Conservation (phyloP, 176 grass and related monocot species). For the Tillandsia leiboldiana region DNA sequence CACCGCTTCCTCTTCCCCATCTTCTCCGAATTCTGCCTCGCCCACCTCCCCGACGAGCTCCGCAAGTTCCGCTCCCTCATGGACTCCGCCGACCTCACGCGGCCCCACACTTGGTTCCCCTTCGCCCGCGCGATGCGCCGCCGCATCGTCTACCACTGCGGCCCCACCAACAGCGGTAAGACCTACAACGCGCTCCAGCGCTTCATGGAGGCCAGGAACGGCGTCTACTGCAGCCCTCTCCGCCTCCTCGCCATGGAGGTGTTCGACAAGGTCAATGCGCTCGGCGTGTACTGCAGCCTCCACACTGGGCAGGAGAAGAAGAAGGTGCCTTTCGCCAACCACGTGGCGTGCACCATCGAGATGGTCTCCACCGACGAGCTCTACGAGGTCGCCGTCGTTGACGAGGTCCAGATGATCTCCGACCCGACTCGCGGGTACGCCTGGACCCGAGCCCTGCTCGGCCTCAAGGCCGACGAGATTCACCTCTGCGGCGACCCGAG, state of each 20-base stretch:
- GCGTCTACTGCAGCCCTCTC: slow-evolving; percentile 87
- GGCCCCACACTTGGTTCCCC: slow-evolving; percentile 81
- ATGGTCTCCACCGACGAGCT: slow-evolving; percentile 69
- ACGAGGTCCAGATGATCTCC: slow-evolving; percentile 94
- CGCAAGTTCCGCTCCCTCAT: slow-evolving; percentile 34
- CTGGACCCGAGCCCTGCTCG: slow-evolving; percentile 78
- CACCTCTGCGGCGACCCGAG: slow-evolving; percentile 94
- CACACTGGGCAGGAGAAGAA: slow-evolving; percentile 89
- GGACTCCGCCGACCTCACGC: slow-evolving; percentile 67
- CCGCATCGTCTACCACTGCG: slow-evolving; percentile 75
- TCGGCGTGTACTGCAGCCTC: slow-evolving; percentile 81
- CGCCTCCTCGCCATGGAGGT: slow-evolving; percentile 97
- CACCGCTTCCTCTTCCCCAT: slow-evolving; percentile 66
- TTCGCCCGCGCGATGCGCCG: slow-evolving; percentile 92
- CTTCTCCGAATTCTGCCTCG: slow-evolving; percentile 64
- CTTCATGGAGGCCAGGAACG: slow-evolving; percentile 49
- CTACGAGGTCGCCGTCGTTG: slow-evolving; percentile 81
- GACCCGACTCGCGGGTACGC: slow-evolving; percentile 68
- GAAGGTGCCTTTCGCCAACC: slow-evolving; percentile 70
- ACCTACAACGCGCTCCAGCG: slow-evolving; percentile 81
- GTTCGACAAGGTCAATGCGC: slow-evolving; percentile 74
- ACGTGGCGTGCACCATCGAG: slow-evolving; percentile 71
- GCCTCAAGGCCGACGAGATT: slow-evolving; percentile 92
- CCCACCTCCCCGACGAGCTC: slow-evolving; percentile 42
- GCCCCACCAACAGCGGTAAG: slow-evolving; percentile 94